A percentile compares a stretch with the other conserved stretches of the same genome.
Conservation (phyloP, 2,329 filamentous ascomycete genomes). For the Claviceps africana region DNA sequence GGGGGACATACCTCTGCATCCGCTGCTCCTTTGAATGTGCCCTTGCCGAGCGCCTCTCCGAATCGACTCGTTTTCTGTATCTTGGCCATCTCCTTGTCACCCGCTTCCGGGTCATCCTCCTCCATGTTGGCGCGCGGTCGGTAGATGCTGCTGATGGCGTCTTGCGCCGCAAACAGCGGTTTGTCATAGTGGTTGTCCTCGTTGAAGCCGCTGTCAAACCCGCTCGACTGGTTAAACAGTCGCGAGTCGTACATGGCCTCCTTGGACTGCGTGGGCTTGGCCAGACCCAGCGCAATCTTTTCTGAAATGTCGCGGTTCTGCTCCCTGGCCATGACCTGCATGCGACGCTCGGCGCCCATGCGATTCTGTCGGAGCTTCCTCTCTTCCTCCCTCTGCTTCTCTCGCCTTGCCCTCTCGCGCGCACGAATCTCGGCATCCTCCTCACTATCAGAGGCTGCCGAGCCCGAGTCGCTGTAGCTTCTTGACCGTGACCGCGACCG, state of each 20-base stretch:
- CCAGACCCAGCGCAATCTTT: constrained; percentile 85
- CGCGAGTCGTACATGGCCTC: constrained; percentile 97
- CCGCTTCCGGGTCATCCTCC: constrained; percentile 66
- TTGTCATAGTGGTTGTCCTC: constrained; percentile 98
- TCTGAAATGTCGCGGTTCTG: constrained; percentile 95
- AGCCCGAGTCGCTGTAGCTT: constrained; percentile 40
- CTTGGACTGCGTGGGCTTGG: constrained; percentile 81
- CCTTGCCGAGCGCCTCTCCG: constrained; percentile 69
- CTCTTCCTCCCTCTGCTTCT: constrained; percentile 70
- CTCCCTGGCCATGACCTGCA: constrained; percentile 87
- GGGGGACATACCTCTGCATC: constrained; percentile 58
- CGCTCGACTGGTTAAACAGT: constrained; percentile 85
- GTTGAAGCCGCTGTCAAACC: constrained; percentile 86
- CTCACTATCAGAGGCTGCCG: constrained; percentile 38
- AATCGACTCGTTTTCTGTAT: constrained; percentile 80
- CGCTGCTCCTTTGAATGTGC: constrained; percentile 78
- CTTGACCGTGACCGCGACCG: constrained; percentile 23
- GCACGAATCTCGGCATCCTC: constrained; percentile 59
- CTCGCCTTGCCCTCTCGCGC: constrained; percentile 62
- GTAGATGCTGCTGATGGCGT: constrained; percentile 90
- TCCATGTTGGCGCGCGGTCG: constrained; percentile 61
- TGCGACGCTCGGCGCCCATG: constrained; percentile 84
- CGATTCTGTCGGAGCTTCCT: constrained; percentile 82
- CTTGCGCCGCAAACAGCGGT: constrained; percentile 87
- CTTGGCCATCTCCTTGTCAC: constrained; percentile 70